Percentiles rank a stretch among this genome's conserved stretches.
phyloP scores from a whole-genome alignment of 2,329 filamentous ascomycete genomes.

The Catunica adiposa region DNA sequence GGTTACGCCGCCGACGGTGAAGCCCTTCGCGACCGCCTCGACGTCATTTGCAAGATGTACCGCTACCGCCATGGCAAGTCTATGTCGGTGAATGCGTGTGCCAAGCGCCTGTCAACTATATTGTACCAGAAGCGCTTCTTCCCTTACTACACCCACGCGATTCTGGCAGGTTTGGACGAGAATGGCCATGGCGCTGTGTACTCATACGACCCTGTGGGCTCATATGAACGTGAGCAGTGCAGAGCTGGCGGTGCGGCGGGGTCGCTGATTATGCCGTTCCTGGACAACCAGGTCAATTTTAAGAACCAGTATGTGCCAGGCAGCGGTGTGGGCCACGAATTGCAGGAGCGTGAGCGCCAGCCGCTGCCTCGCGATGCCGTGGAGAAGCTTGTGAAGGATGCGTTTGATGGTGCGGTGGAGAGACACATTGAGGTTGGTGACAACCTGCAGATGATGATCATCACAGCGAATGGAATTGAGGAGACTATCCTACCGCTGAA shows the following conservation, averaged over 20 bases:
- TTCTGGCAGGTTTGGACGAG: slow-evolving; percentile 86
- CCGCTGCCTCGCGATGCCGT: slow-evolving; percentile 59
- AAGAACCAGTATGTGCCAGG: slow-evolving; percentile 95
- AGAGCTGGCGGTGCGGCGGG: slow-evolving; percentile 82
- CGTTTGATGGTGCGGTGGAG: slow-evolving; percentile 94
- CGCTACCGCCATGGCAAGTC: slow-evolving; percentile 94
- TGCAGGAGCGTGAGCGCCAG: slow-evolving; percentile 53
- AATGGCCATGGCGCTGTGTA: slow-evolving; percentile 88
- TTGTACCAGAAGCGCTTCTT: slow-evolving; percentile 98
- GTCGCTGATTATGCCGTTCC: slow-evolving; percentile 94
- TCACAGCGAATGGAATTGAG: slow-evolving; percentile 75
- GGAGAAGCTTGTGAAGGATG: slow-evolving; percentile 82
- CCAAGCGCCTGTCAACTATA: slow-evolving; percentile 85
- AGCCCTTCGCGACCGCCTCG: slow-evolving; percentile 82
- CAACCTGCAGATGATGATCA: slow-evolving; percentile 84
- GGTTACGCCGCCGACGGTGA: slow-evolving; percentile 92
- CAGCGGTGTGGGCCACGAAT: slow-evolving; percentile 65
- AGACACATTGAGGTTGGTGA: slow-evolving; percentile 98
- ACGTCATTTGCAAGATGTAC: slow-evolving; percentile 97
- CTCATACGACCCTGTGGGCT: slow-evolving; percentile 94
- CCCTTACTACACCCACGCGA: slow-evolving; percentile 93
- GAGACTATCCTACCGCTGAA: slow-evolving; percentile 75
- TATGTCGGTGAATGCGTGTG: slow-evolving; percentile 87
- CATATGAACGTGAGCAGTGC: slow-evolving; percentile 94
- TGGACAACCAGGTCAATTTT: slow-evolving; percentile 99